phyloP scores from a whole-genome alignment of 2,329 filamentous ascomycete species.

The Acrocalymma vagum region DNA sequence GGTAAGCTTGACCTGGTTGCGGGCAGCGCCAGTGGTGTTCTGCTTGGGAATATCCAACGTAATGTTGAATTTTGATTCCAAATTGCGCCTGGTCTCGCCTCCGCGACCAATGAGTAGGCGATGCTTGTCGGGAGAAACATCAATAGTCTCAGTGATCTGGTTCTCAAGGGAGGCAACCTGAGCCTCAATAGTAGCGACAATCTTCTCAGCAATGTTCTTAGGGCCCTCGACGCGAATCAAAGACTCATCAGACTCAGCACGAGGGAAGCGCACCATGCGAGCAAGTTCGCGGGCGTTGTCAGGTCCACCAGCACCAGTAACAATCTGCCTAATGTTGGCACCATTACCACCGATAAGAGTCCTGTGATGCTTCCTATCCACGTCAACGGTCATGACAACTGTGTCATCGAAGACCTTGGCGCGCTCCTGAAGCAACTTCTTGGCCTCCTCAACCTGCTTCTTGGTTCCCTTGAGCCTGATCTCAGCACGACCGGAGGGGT shows the following conservation, averaged over 20 bases:
- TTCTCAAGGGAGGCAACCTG: conserved; percentile 86
- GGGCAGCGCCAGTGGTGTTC: conserved; percentile 70
- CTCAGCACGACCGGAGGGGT: conserved; percentile 75
- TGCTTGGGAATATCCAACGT: conserved; percentile 91
- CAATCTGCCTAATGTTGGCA: conserved; percentile 84
- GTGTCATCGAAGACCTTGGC: conserved; percentile 88
- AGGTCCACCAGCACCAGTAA: conserved; percentile 87
- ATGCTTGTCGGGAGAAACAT: conserved; percentile 91
- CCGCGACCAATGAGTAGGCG: conserved; percentile 89
- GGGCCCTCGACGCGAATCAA: conserved; percentile 89
- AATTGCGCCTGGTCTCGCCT: conserved; percentile 82
- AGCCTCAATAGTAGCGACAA: conserved; percentile 80
- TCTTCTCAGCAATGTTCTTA: conserved; percentile 85
- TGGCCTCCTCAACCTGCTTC: conserved; percentile 87
- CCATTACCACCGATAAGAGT: conserved; percentile 88
- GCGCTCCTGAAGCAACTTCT: conserved; percentile 88
- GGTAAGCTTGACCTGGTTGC: conserved; percentile 85
- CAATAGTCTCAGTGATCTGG: conserved; percentile 79
- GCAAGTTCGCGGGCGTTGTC: conserved; percentile 84
- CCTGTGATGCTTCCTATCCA: conserved; percentile 95
- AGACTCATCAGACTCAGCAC: conserved; percentile 82
- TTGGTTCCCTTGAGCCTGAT: conserved; percentile 94
- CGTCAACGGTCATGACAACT: conserved; percentile 81
- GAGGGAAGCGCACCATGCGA: conserved; percentile 93
- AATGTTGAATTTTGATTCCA: conserved; percentile 88